Conservation (phyloP, 2,329 filamentous ascomycete genomes). For the Aspergillus fischeri region DNA sequence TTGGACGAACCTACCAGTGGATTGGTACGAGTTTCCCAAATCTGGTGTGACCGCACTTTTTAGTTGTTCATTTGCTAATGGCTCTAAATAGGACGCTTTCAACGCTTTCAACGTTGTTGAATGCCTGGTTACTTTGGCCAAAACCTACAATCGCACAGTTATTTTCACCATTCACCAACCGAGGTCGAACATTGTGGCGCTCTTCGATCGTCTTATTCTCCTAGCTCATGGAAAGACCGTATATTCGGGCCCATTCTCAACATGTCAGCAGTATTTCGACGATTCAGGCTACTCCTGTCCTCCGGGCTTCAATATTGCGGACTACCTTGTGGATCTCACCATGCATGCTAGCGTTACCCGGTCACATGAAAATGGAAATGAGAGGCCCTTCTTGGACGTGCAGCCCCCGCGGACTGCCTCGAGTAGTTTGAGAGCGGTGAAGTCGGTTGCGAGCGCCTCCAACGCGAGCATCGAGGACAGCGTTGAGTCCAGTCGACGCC, state of each 20-base stretch:
- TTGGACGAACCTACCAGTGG: conserved; percentile 96
- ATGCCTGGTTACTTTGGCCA: conserved; percentile 88
- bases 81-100: conserved; percentile 65
- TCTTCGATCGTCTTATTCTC: conserved; percentile 91
- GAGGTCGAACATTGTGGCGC: conserved; percentile 93
- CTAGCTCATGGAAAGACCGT: conserved; percentile 85
- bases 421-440: conserved; percentile 82
- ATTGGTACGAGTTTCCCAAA: conserved; percentile 42
- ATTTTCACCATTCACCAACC: conserved; percentile 99
- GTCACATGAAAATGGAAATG: conserved; percentile 52
- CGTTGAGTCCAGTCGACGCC: conserved; percentile 60
- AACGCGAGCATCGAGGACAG: conserved; percentile 67
- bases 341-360: conserved; percentile 77
- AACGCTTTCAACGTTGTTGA: conserved; percentile 99
- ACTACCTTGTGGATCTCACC: conserved; percentile 93
- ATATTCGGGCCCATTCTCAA: conserved; percentile 84
- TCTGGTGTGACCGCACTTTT: background rate
- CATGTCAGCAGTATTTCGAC: conserved; percentile 91
- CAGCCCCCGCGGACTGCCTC: conserved; percentile 67
- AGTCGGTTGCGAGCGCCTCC: conserved; percentile 82
- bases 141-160: conserved; percentile 94
- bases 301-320: conserved; percentile 96
- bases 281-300: conserved; percentile 88
- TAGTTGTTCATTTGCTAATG: conserved; percentile 4
- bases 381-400: conserved; percentile 53